Evolutionary conservation across 257 asterid genomes (phyloP).

Genomic region (Solanum pimpinellifolium): DNA sequence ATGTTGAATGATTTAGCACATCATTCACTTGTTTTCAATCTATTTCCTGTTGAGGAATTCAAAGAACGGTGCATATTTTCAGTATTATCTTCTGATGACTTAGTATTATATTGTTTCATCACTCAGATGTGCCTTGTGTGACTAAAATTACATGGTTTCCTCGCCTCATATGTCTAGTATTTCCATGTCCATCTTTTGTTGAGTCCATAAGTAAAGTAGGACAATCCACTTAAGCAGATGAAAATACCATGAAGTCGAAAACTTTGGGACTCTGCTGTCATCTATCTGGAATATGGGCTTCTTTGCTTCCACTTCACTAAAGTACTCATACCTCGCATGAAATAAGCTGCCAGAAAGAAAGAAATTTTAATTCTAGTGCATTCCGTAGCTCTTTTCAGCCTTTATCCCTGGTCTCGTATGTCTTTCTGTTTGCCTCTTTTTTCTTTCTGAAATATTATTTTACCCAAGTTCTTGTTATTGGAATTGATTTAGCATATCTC

Average conservation of each 20-base stretch:
- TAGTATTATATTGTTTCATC: not conserved
- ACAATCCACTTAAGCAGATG: not conserved
- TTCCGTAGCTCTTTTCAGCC: not conserved
- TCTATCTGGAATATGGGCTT: not conserved
- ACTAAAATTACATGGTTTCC: not conserved
- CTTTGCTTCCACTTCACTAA: not conserved
- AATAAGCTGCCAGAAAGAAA: not conserved
- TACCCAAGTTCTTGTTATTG: not conserved
- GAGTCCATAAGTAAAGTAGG: not conserved
- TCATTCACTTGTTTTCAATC: not conserved
- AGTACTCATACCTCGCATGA: not conserved
- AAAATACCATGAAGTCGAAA: not conserved
- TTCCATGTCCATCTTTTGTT: not conserved
- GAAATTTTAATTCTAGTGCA: not conserved
- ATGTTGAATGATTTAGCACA: not conserved
- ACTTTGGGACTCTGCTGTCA: not conserved
- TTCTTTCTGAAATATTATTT: not conserved
- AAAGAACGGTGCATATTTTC: not conserved
- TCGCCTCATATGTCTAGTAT: not conserved
- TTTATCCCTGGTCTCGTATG: not conserved
- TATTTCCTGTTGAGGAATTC: not conserved
- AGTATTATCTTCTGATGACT: not conserved
- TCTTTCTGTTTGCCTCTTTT: not conserved
- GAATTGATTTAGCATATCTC: not conserved
- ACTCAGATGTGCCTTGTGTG: not conserved